Conservation (phyloP, 2,329 filamentous ascomycete species). For the Ceratocystis harringtonii region DNA sequence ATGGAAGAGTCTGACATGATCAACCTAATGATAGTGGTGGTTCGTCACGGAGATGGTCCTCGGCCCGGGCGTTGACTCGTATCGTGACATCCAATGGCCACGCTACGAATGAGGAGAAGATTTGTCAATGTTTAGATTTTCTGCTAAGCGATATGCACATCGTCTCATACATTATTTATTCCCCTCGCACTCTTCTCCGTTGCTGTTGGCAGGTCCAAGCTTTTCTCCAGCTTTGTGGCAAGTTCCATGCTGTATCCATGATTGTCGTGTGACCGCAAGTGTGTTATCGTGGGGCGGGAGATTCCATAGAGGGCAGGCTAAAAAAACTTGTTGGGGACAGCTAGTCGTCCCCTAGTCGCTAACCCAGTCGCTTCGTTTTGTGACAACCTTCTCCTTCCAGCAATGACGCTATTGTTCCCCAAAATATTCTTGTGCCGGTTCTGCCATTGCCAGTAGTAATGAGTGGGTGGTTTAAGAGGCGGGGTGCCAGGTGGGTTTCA, state of each 20-base stretch:
- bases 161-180: not conserved
- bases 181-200: not conserved
- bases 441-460: too few species aligned
- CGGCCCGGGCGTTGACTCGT: not conserved
- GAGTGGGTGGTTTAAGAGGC: not conserved
- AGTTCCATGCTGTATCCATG: not conserved
- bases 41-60: too few species aligned
- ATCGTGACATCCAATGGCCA: not conserved
- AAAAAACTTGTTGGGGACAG: too few species aligned
- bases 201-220: not conserved
- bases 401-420: too few species aligned
- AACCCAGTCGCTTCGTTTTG: too few species aligned
- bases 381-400: too few species aligned
- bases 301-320: not conserved
- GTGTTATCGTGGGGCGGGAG: not conserved
- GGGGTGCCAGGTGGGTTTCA: not conserved
- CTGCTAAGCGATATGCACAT: not conserved
- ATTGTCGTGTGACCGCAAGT: not conserved
- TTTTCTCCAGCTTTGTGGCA: not conserved
- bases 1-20: too few species aligned
- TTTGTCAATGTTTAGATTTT: not conserved
- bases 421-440: too few species aligned
- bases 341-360: too few species aligned
- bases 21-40: too few species aligned
- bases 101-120: not conserved